Evolutionary conservation across 179 eudicot genomes (phyloP).

Genomic region (Spergularia azorica): DNA sequence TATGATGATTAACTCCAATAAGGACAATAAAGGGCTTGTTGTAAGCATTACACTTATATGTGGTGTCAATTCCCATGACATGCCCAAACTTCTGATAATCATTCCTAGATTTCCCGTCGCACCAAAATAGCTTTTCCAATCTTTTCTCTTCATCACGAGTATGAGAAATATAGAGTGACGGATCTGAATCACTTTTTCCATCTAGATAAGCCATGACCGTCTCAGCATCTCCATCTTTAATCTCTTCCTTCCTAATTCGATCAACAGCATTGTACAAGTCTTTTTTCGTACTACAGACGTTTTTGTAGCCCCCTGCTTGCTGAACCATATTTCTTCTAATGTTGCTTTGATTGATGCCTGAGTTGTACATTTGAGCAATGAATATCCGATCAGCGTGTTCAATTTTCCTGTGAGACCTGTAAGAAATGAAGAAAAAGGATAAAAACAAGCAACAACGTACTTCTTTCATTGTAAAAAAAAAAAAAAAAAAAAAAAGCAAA

Average conservation of each 20-base stretch:
- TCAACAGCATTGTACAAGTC: slow-evolving; percentile 6
- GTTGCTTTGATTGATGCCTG: no score
- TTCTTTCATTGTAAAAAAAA: no score
- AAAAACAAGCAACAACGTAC: no score
- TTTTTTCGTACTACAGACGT: background rate
- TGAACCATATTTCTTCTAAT: no score
- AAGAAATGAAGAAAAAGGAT: no score
- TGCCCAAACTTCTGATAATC: slow-evolving; percentile 10
- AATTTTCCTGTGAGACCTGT: no score
- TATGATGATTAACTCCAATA: background rate
- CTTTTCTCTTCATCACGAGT: background rate
- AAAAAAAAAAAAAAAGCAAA: no score
- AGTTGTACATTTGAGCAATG: no score
- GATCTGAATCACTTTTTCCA: background rate
- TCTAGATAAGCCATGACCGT: background rate
- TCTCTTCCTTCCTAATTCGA: background rate
- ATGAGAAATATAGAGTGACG: background rate
- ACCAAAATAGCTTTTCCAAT: background rate
- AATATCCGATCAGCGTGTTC: no score
- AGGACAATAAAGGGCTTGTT: slow-evolving; percentile 5
- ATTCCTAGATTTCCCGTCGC: background rate
- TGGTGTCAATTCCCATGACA: slow-evolving; percentile 13
- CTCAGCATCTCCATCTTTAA: background rate
- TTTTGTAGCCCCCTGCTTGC: no score
- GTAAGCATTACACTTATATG: slow-evolving; percentile 8